Evolutionary conservation across 2,329 filamentous ascomycete species (phyloP).

Genomic region (Fusarium chaquense): DNA sequence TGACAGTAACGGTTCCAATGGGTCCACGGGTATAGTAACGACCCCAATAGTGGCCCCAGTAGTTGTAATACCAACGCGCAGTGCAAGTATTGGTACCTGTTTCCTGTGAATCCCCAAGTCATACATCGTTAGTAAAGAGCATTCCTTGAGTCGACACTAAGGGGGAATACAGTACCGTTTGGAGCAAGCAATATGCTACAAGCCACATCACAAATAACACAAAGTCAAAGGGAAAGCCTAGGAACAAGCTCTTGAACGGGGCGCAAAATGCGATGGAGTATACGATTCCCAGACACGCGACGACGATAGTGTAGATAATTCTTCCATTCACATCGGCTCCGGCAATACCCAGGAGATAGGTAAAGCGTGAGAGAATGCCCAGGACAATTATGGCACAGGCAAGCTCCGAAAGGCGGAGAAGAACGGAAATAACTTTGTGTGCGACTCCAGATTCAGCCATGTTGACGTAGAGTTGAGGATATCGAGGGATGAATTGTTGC

Average conservation of each 20-base stretch:
- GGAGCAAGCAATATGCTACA: slow-evolving; percentile 13
- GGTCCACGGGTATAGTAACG: not conserved
- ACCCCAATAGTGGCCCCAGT: slow-evolving; percentile 16
- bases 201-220: slow-evolving; percentile 16
- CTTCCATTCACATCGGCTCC: not conserved
- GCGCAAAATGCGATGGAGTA: slow-evolving; percentile 2
- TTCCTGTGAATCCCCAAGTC: not conserved
- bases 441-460: slow-evolving; percentile 9
- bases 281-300: not conserved
- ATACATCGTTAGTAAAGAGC: no score
- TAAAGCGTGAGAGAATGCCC: not conserved
- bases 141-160: accelerated
- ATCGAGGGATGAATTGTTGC: no score
- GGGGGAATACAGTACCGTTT: not conserved
- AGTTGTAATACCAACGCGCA: not conserved
- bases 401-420: not conserved
- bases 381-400: not conserved
- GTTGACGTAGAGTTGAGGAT: not conserved
- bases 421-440: slow-evolving; percentile 1
- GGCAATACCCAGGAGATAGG: not conserved
- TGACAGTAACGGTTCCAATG: not conserved
- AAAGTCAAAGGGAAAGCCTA: slow-evolving; percentile 8
- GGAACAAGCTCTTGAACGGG: not conserved
- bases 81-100: not conserved
- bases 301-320: slow-evolving; percentile 10